phyloP scores from a whole-genome alignment of 805 yeast species.

The Vanderwaltozyma polyspora region DNA sequence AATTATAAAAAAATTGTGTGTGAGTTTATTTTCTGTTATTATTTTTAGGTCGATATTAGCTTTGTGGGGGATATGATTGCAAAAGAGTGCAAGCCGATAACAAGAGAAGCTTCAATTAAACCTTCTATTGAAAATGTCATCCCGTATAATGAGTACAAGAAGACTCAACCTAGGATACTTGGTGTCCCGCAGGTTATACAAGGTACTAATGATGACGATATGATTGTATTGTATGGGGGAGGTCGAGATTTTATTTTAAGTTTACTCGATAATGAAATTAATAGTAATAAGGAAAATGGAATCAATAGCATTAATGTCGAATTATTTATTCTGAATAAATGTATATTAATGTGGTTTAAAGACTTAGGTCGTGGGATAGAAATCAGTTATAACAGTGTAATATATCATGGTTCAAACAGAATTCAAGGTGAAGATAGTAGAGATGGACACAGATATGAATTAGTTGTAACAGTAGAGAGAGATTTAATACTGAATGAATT shows the following conservation, averaged over 20 bases:
- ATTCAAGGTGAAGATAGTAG: conserved; percentile 4
- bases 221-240: conserved; percentile 31
- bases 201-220: neutral
- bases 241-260: conserved; percentile 28
- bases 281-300: neutral
- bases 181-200: conserved; percentile 1
- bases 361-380: conserved; percentile 28
- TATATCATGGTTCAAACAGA: conserved; percentile 23
- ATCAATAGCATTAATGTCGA: conserved; percentile 18
- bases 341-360: conserved; percentile 32
- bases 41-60: too few relatives aligned
- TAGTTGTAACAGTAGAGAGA: conserved; percentile 19
- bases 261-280: conserved; percentile 5
- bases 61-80: too few relatives aligned
- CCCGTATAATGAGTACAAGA: conserved; percentile 20
- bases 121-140: conserved; percentile 31
- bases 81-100: too few relatives aligned
- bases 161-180: conserved; percentile 22
- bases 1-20: too few relatives aligned
- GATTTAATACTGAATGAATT: conserved; percentile 16
- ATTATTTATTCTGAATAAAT: conserved; percentile 29
- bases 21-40: too few relatives aligned
- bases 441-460: conserved; percentile 21
- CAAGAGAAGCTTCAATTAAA: conserved; percentile 16
- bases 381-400: conserved; percentile 24